Base-by-base conservation (phyloP, 2,329 filamentous ascomycete species). In the Colletotrichum liaoningense region DNA sequence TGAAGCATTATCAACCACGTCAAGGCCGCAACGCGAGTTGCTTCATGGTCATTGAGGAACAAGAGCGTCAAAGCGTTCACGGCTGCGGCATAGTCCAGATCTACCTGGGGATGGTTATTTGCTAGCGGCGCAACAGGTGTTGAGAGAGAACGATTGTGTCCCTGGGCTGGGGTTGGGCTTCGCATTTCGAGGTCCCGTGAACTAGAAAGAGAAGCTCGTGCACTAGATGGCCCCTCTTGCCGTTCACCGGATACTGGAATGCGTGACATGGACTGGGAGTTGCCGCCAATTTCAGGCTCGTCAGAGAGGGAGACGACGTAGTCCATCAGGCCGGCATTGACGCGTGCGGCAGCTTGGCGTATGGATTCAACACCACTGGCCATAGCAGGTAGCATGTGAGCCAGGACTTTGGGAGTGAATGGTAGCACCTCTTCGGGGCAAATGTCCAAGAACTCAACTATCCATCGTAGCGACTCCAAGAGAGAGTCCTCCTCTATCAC, bases 1-100 rank as follows among this genome's bases (percentile, higher is more conserved):
- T 99, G 97, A 54, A 99, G 88, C 96, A 98, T 98, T 72, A 98
- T 97, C 69, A 99, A 88, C 97, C 97, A 99, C 6, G 94, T 96
- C 74, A 99, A 86, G 19, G 97, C 95, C 49, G 95, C 96, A 33
- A 98, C 95, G 74, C 97, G 91, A 2, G 97, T 99, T 33, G 94
- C 95, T 85, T 99, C 97, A 79, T 98, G 95, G 78, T 99, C 96
- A 79, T 99, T 98, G 65, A 99, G 86, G 79, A 99, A 98, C 66
- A 98, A 91, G 8, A 98, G 84, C 0, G 96, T 99, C 54, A 99
- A 88, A 9, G 96, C 97, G 82, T 93, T 97, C 62, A 99, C 97
- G 5, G 97, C 95, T 22, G 95, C 95, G 49, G 95, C 94, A 81
- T 98, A 99, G 83, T 99, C 96, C n/a, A 99, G 88, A 79, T 98